Conservation (phyloP, 768 basidiomycete species). For the Lentinula aciculospora region DNA sequence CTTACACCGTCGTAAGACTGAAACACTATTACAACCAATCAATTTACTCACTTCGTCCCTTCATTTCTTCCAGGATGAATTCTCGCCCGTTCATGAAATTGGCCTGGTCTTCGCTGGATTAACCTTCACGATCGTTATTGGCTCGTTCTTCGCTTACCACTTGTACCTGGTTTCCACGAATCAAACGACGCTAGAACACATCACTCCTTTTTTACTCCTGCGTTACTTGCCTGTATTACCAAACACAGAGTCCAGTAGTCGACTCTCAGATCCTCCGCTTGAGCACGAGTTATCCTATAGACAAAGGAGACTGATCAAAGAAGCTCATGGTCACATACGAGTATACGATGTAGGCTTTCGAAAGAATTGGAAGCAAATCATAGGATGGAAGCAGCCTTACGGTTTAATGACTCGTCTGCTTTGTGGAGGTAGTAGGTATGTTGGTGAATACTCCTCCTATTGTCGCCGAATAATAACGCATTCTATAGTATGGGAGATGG, state of each 20-base stretch:
- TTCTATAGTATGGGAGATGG: constrained; percentile 58
- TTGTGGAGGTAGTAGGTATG: constrained; percentile 64
- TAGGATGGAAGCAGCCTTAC: constrained; percentile 49
- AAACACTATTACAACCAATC: neutral
- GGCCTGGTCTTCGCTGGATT: constrained; percentile 54
- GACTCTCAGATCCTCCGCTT: constrained; percentile 61
- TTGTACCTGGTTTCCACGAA: constrained; percentile 78
- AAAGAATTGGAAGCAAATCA: constrained; percentile 62
- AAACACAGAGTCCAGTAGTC: constrained; percentile 28
- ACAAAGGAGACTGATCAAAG: constrained; percentile 61
- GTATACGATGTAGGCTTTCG: constrained; percentile 74
- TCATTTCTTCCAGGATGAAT: constrained; percentile 42
- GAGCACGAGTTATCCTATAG: constrained; percentile 64
- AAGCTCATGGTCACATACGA: constrained; percentile 54
- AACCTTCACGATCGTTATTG: constrained; percentile 59
- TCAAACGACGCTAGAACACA: constrained; percentile 78
- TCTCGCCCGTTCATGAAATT: constrained; percentile 68
- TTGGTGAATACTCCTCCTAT: neutral
- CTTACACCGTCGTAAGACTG: constrained; percentile 51
- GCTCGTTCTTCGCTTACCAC: constrained; percentile 74
- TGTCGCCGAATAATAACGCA: neutral
- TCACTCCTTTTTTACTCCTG: constrained; percentile 71
- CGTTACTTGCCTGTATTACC: constrained; percentile 65
- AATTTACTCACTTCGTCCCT: neutral
- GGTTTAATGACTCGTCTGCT: constrained; percentile 51